Evolutionary conservation across 2,329 filamentous ascomycete species (phyloP).

Genomic region (Dryadomyces sulphureus): DNA sequence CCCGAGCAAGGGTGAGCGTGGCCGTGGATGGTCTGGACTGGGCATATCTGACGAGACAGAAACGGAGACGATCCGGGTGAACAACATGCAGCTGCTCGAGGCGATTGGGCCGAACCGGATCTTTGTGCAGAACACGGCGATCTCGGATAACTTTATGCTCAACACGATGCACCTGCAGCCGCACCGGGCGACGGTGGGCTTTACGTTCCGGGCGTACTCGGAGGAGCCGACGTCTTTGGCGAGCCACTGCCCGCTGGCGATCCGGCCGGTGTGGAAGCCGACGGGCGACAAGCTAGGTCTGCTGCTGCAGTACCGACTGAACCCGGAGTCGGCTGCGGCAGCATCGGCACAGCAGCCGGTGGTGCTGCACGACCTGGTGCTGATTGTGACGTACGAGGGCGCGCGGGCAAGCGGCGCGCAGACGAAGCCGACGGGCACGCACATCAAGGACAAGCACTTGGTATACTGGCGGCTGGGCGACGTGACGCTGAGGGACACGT

Average conservation of each 20-base stretch:
- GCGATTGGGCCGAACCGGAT: constrained; percentile 88
- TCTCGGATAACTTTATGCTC: constrained; percentile 65
- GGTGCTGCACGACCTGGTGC: constrained; percentile 54
- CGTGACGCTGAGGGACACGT: constrained; percentile 34
- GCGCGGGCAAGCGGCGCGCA: constrained; percentile 50
- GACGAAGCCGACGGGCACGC: constrained; percentile 67
- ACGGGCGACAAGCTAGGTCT: constrained; percentile 76
- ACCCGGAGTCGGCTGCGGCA: constrained; percentile 33
- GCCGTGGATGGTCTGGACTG: not conserved
- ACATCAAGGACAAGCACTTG: constrained; percentile 59
- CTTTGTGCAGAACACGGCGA: constrained; percentile 57
- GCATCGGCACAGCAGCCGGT: constrained; percentile 17
- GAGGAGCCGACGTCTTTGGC: constrained; percentile 34
- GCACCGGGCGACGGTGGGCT: constrained; percentile 59
- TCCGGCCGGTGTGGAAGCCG: constrained; percentile 69
- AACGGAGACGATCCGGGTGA: constrained; percentile 60
- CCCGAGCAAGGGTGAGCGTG: constrained; percentile 29
- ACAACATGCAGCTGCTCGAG: constrained; percentile 78
- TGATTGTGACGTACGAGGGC: constrained; percentile 59
- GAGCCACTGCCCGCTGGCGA: constrained; percentile 53
- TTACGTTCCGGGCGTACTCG: constrained; percentile 81
- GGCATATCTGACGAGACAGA: constrained; percentile 19
- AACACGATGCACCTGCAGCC: constrained; percentile 55
- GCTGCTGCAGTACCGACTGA: constrained; percentile 71
- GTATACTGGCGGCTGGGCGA: constrained; percentile 74